Evolutionary conservation across 192 early-diverging fungal species (phyloP), one percentile per base, ranked within the genome.

Genomic region (Cetraspora pellucida): DNA sequence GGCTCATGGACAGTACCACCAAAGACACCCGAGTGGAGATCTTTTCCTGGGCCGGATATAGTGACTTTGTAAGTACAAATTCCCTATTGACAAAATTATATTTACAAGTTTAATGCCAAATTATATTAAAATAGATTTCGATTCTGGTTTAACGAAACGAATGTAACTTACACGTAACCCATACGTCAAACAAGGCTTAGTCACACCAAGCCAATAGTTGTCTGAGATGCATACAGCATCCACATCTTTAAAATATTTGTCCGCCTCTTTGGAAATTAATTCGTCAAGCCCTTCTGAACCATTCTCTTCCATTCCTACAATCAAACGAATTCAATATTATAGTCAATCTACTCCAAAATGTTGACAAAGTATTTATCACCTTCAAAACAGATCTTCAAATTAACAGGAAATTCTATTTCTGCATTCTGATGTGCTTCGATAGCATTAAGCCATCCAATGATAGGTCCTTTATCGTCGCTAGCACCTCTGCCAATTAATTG

Each of bases 151-250:
- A 25, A 70, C 1, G 16, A 27, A 17, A 27, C 3, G 10, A 21
- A 49, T 27, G 9, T 27, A 46, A 70, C 68, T 43, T 70, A 70
- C 94, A 72, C 97, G 95, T 61, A 99, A 91, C 72, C 97, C 97
- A 80, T 99, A 97, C 60, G 97, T 99, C 75, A 99, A 84, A 87
- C 97, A 99, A 43, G 97, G 97, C 86, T 97, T 97, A 75, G 85
- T 92, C 61, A 90, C 95, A 72, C 97, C 96, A 25, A 98, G 85
- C 96, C 97, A 99, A 89, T 97, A 98, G 88, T 98, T 98, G 87
- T 99, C 97, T 77, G 87, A 90, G 81, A 99, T 99, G 87, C 95
- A 97, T 59, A 99, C 95, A 72, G 93, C 94, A 84, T 99, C 97
- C 1, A 94, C 94, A 81, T 89, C 91, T 81, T 88, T 90, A 87